A percentile compares a stretch with the other conserved stretches of the same genome.
phyloP scores from a whole-genome alignment of 2,329 filamentous ascomycete species.

The Xylariaceae sp. region DNA sequence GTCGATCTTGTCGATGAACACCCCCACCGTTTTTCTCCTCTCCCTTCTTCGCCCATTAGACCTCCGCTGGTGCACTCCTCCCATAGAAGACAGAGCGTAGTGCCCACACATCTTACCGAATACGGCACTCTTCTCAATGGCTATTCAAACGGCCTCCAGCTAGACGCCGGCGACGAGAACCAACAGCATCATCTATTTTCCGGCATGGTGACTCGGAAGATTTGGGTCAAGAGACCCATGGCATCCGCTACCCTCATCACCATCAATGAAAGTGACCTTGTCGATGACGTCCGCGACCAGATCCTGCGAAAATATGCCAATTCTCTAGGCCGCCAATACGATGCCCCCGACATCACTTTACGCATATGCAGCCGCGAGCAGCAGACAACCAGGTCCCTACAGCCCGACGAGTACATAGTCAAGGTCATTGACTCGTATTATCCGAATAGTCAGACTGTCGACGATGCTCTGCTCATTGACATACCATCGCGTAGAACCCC shows the following conservation, averaged over 20 bases:
- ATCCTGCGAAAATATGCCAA: constrained; percentile 93
- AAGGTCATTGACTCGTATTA: constrained; percentile 76
- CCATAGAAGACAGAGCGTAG: constrained; percentile 39
- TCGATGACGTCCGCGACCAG: constrained; percentile 90
- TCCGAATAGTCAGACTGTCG: constrained; percentile 78
- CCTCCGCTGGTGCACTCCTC: neutral
- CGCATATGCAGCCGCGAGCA: constrained; percentile 69
- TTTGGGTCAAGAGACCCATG: constrained; percentile 88
- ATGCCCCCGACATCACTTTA: constrained; percentile 82
- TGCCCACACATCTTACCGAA: constrained; percentile 41
- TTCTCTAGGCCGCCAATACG: constrained; percentile 80
- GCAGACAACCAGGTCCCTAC: constrained; percentile 62
- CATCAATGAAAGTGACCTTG: constrained; percentile 80
- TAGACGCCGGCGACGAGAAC: constrained; percentile 32
- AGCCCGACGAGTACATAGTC: constrained; percentile 80
- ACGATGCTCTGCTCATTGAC: constrained; percentile 88
- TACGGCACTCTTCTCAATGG: constrained; percentile 50
- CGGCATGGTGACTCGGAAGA: constrained; percentile 66
- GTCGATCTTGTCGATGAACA: constrained; percentile 17
- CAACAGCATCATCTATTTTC: constrained; percentile 37
- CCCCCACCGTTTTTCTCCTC: constrained; percentile 21
- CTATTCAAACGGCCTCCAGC: constrained; percentile 37
- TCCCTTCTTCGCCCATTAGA: neutral
- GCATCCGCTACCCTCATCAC: constrained; percentile 83
- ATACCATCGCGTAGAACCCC: constrained; percentile 72